phyloP scores from a whole-genome alignment of 768 basidiomycete genomes.

The Rubroboletus pulcherrimus region DNA sequence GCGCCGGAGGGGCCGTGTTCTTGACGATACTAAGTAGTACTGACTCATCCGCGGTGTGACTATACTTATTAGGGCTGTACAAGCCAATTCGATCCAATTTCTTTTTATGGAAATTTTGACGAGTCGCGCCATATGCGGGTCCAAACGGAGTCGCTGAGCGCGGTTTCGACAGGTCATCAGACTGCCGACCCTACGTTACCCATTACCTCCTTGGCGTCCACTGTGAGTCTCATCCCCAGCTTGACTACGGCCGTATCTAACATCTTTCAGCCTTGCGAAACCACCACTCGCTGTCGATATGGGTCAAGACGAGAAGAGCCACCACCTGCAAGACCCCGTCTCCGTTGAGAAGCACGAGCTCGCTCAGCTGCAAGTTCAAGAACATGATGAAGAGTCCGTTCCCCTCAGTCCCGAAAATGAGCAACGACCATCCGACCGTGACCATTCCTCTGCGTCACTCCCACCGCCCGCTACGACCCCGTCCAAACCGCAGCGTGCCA shows the following conservation, averaged over 20 bases:
- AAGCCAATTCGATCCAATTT: background rate
- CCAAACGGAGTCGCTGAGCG: background rate
- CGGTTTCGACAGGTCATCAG: background rate
- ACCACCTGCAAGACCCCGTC: background rate
- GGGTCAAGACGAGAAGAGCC: slow-evolving; percentile 26
- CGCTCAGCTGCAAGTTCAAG: slow-evolving; percentile 18
- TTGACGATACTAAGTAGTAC: background rate
- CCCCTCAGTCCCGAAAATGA: background rate
- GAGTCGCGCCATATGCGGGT: background rate
- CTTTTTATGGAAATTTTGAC: background rate
- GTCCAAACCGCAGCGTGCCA: slow-evolving; percentile 41
- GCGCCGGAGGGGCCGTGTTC: background rate
- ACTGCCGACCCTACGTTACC: background rate
- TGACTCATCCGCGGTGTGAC: too few species aligned
- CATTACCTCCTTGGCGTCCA: background rate
- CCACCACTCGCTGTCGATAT: slow-evolving; percentile 5
- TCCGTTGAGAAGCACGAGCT: slow-evolving; percentile 20
- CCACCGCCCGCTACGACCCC: slow-evolving; percentile 56
- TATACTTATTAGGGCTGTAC: background rate
- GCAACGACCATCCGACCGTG: background rate
- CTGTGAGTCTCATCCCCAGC: slow-evolving; percentile 2
- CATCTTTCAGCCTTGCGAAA: background rate
- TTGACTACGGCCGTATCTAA: background rate
- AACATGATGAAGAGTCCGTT: slow-evolving; percentile 12
- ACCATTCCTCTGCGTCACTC: slow-evolving; percentile 30